Evolutionary conservation across 2,329 filamentous ascomycete genomes (phyloP).

Genomic region (Fusarium oligoseptatum): DNA sequence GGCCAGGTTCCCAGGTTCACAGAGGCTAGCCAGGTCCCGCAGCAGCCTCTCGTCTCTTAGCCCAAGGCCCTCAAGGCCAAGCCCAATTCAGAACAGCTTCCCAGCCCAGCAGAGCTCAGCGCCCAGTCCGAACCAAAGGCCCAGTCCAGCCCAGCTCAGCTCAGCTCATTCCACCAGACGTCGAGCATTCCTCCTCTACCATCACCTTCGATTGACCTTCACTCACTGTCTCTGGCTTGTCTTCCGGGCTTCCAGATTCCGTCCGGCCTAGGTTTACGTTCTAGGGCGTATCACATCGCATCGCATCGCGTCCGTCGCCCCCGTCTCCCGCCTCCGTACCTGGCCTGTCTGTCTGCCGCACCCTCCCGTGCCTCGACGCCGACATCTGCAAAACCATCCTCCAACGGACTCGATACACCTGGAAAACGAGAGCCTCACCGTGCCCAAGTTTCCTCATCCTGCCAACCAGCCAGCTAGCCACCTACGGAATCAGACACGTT

Average conservation of each 20-base stretch:
- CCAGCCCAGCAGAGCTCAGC: slow-evolving; percentile 37
- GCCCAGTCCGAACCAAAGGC: slow-evolving; percentile 19
- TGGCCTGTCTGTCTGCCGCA: slow-evolving; percentile 10
- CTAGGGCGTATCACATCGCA: slow-evolving; percentile 32
- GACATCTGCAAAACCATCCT: slow-evolving; percentile 33
- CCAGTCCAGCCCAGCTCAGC: slow-evolving; percentile 38
- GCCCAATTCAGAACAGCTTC: slow-evolving; percentile 36
- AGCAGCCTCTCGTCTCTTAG: slow-evolving; percentile 22
- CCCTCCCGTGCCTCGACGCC: slow-evolving; percentile 29
- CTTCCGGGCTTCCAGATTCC: slow-evolving; percentile 30
- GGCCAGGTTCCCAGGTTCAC: slow-evolving; percentile 32
- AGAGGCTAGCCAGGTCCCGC: slow-evolving; percentile 34
- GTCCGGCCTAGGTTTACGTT: slow-evolving; percentile 36
- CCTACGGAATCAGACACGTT: slow-evolving; percentile 25
- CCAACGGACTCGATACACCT: slow-evolving; percentile 27
- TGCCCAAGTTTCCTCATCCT: slow-evolving; percentile 20
- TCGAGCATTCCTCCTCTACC: slow-evolving; percentile 47
- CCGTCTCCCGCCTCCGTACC: slow-evolving; percentile 23
- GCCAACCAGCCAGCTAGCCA: slow-evolving; percentile 1
- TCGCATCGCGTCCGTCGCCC: slow-evolving; percentile 25
- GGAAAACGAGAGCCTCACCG: slow-evolving; percentile 31
- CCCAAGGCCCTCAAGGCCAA: slow-evolving; percentile 30
- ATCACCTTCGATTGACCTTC: slow-evolving; percentile 44
- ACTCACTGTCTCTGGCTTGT: slow-evolving; percentile 37
- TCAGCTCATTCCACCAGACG: slow-evolving; percentile 45